Evolutionary conservation across 2,329 filamentous ascomycete genomes (phyloP).

Genomic region (Penicillium sp.): DNA sequence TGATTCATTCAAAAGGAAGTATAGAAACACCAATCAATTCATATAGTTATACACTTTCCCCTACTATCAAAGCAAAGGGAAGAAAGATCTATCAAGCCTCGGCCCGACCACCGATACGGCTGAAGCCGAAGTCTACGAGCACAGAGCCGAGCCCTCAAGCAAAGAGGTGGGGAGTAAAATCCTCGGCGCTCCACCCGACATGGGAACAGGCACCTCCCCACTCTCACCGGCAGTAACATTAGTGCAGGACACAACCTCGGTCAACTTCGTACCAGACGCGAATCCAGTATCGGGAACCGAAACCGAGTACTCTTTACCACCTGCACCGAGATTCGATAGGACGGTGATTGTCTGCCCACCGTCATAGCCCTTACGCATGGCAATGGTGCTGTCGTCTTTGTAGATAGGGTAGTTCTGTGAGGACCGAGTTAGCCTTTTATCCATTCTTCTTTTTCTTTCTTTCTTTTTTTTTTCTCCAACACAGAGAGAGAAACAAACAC

Average conservation of each 20-base stretch:
- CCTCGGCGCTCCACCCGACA: constrained; percentile 46
- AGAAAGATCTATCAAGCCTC: background rate
- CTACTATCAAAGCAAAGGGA: background rate
- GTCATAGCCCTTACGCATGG: constrained; percentile 45
- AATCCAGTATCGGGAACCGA: constrained; percentile 28
- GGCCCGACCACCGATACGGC: background rate
- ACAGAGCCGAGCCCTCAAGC: constrained; percentile 14
- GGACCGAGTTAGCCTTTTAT: background rate
- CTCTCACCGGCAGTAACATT: constrained; percentile 42
- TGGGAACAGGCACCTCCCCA: constrained; percentile 47
- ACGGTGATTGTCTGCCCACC: constrained; percentile 44
- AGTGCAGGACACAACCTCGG: constrained; percentile 42
- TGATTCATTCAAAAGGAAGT: background rate
- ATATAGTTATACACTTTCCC: no score
- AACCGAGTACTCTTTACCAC: constrained; percentile 28
- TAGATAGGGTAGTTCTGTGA: constrained; percentile 44
- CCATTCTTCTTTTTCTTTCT: background rate
- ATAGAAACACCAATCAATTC: background rate
- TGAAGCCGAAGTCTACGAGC: background rate
- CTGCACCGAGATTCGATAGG: constrained; percentile 45
- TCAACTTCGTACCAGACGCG: constrained; percentile 24
- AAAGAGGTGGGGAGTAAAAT: constrained; percentile 33
- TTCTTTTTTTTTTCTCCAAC: background rate
- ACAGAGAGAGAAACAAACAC: background rate
- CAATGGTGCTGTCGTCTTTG: constrained; percentile 45